These are phyloP conservation scores for Suillus hirtellus DNA, from an alignment of 768 basidiomycete genomes.

Conservation along the genomic window DNA sequence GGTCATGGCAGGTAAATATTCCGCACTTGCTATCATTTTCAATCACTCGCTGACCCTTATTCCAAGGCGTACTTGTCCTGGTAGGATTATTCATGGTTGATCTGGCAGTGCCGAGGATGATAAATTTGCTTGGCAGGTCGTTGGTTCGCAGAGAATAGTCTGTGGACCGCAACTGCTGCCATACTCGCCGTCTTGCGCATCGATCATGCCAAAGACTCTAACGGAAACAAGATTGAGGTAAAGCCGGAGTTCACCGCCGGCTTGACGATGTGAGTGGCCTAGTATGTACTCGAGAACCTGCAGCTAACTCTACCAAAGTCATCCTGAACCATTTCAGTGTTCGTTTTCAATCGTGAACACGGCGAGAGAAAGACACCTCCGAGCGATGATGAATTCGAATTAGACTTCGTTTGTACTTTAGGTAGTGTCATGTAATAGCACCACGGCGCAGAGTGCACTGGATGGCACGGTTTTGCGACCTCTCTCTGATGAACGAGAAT, in stretches of 20 bases:
- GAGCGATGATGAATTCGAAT: not conserved
- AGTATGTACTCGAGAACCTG: not conserved
- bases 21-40: not conserved
- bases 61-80: slow-evolving; percentile 6
- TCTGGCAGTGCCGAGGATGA: not conserved
- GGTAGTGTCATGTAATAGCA: no score
- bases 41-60: not conserved
- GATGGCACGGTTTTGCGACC: no score
- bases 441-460: no score
- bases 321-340: not conserved
- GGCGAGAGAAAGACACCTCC: not conserved
- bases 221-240: not conserved
- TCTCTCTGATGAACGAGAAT: no score
- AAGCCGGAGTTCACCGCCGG: not conserved
- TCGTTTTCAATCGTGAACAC: not conserved
- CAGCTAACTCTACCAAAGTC: not conserved
- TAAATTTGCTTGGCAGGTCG: slow-evolving; percentile 2
- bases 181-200: slow-evolving; percentile 3
- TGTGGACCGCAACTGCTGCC: not conserved
- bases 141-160: not conserved
- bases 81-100: not conserved
- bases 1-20: not conserved
- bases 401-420: not conserved
- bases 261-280: not conserved
- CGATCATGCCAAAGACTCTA: not conserved